Evolutionary conservation across 345 rosid genomes (phyloP).

Genomic region (Eucalyptus regnans): DNA sequence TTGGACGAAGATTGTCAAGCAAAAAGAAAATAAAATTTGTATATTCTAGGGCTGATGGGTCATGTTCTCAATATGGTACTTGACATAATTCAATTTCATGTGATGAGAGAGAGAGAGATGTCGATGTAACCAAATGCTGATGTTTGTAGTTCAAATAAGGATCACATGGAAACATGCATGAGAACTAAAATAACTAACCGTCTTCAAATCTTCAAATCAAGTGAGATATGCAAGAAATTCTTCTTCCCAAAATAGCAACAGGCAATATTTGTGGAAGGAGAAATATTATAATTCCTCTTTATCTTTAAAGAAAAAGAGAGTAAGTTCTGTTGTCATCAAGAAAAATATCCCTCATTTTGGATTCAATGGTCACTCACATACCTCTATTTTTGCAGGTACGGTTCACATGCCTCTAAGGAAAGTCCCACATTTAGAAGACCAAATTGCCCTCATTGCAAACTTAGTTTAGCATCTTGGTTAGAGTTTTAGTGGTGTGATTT

Average conservation of each 20-base stretch:
- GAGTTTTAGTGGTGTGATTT: neutral
- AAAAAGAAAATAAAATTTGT: neutral
- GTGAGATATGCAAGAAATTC: neutral
- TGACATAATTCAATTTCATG: neutral
- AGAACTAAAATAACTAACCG: neutral
- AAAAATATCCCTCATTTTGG: neutral
- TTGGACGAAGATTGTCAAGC: neutral
- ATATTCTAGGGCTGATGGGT: neutral
- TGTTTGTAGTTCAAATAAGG: neutral
- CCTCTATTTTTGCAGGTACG: neutral
- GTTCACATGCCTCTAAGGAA: neutral
- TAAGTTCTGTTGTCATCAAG: neutral
- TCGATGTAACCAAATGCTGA: neutral
- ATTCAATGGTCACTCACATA: neutral
- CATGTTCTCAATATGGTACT: neutral
- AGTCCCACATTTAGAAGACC: neutral
- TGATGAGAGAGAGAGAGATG: neutral
- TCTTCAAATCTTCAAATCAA: neutral
- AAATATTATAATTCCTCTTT: neutral
- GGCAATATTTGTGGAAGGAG: neutral
- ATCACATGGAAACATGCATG: neutral
- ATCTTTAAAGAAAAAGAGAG: neutral
- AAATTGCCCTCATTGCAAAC: neutral
- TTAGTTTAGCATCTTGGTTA: neutral
- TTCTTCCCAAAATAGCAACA: neutral